Base-by-base conservation (phyloP, 768 basidiomycete species). In the Kwoniella dendrophila region DNA sequence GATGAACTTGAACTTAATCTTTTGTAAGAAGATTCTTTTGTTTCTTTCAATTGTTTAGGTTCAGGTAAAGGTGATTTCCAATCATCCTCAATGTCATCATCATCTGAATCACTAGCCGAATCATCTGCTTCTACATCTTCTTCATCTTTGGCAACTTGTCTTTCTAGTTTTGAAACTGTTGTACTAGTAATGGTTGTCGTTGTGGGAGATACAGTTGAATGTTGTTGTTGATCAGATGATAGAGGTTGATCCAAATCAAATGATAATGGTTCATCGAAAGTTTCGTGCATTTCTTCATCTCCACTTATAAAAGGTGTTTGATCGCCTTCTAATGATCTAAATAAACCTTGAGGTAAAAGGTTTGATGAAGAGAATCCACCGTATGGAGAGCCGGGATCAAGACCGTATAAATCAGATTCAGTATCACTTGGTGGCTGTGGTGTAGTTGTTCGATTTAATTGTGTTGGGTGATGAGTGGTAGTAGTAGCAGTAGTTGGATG, bases 351-450 rank as follows among this genome's bases (percentile, higher is more conserved):
- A 38, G 79, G 79, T 0, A 80, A 56, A 8, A 80, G 64, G 56
- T 77, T 77, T 1, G 78, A 76, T 10, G 76, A 71, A 10, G 75
- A 78, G 57, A 79, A 78, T n/a, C 75, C 76, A 24, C 75, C 76
- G 45, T 71, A 71, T 1, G 79, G 79, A 27, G 79, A 80, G n/a
- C 78, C 75, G n/a, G 71, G 72, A 50, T 80, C 77, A 30, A 67
- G 63, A 4, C 68, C 72, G 62, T 72, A 73, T 18, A 75, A 66
- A 32, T 76, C 73, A 5, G 65, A 62, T 41, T 71, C 73, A 6
- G 70, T 63, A 36, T 71, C 73, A 50, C 44, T 66, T 8, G 69
- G 75, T 4, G 57, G 68, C 14, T 51, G 56, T 24, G 59, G 43
- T 50, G 51, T 49, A 27, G 47, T 44, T n/a, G 59, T 40, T 12